These are phyloP conservation scores for Xanthoconium stramineum DNA, from an alignment of 768 basidiomycete species.

Conservation along the genomic window DNA sequence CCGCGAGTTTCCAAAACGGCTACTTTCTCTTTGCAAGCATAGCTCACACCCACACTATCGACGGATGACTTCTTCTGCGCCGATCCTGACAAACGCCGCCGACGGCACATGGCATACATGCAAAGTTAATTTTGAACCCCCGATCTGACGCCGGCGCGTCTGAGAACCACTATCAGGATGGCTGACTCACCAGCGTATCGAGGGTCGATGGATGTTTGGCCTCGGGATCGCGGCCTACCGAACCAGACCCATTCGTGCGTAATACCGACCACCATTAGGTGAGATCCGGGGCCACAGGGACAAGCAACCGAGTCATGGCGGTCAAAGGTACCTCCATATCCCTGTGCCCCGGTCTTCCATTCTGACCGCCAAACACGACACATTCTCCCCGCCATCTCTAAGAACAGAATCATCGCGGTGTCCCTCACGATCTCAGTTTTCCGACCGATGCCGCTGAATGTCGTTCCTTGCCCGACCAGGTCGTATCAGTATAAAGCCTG, in stretches of 20 bases:
- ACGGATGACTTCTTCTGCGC: constrained; percentile 90
- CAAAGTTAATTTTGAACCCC: not conserved
- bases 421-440: constrained; percentile 82
- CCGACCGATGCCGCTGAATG: constrained; percentile 88
- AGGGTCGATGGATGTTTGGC: constrained; percentile 7
- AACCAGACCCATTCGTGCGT: constrained; percentile 56
- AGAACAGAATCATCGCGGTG: not conserved
- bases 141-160: constrained; percentile 53
- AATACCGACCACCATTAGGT: not conserved
- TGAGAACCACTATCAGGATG: constrained; percentile 75
- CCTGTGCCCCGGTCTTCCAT: not conserved
- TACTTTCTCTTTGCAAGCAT: constrained; percentile 80
- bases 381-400: not conserved
- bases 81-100: constrained; percentile 52
- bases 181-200: too few species aligned
- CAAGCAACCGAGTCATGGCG: not conserved
- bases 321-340: not conserved
- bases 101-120: not conserved
- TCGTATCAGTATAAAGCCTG: constrained; percentile 57
- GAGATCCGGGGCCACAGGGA: not conserved
- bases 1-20: constrained; percentile 89
- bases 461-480: constrained; percentile 83
- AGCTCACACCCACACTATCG: constrained; percentile 87
- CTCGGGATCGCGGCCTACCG: constrained; percentile 82
- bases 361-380: not conserved